These are phyloP conservation scores for Penicillium riverlandense DNA, from an alignment of 495 filamentous ascomycete species.

Conservation along the genomic window DNA sequence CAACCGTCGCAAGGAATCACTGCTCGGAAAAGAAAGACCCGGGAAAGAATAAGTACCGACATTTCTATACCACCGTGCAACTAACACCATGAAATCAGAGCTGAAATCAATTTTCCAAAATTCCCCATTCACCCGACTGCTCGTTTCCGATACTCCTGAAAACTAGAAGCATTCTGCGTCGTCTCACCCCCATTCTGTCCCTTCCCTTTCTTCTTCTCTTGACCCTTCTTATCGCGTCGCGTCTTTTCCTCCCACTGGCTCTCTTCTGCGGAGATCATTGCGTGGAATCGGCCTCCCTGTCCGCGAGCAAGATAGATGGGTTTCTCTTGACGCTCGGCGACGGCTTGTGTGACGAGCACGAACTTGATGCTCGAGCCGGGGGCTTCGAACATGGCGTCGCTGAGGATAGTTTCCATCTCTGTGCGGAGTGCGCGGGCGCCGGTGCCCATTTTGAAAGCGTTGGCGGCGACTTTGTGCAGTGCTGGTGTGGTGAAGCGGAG, in stretches of 20 bases:
- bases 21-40: no score
- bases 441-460: conserved; percentile 68
- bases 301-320: conserved; percentile 57
- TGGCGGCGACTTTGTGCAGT: conserved; percentile 68
- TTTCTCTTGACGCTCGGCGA: conserved; percentile 56
- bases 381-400: conserved; percentile 86
- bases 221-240: conserved; percentile 23
- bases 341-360: conserved; percentile 70
- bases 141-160: conserved; percentile 49
- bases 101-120: background rate
- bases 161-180: conserved; percentile 26
- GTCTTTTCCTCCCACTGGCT: conserved; percentile 51
- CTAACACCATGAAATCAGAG: no score
- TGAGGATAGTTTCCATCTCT: conserved; percentile 80
- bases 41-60: no score
- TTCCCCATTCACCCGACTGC: conserved; percentile 14
- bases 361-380: conserved; percentile 64
- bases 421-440: conserved; percentile 83
- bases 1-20: no score
- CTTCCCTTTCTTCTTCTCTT: conserved; percentile 19
- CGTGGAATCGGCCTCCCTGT: conserved; percentile 51
- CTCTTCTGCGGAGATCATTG: conserved; percentile 54
- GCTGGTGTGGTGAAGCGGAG: conserved; percentile 77
- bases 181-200: conserved; percentile 13
- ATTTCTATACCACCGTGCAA: no score